Base-by-base conservation (phyloP, 2,329 filamentous ascomycete genomes). In the Pyrenochaeta sp. region DNA sequence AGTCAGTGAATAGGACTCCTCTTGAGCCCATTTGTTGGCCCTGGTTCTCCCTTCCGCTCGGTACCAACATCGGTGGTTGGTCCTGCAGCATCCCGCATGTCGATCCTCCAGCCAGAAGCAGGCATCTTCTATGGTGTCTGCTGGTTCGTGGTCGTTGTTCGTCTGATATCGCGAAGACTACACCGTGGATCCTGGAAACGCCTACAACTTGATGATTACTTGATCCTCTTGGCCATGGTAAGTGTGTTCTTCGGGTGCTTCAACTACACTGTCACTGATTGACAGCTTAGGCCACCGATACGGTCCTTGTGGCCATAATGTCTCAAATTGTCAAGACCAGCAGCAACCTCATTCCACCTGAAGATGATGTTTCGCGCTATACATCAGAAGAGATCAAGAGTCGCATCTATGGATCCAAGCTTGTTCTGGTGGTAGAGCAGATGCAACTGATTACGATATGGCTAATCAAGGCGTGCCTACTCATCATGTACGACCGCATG, bases 401-500 rank as follows among this genome's bases (percentile, higher is more conserved):
- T 23, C 79, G 82, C 12, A 71, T 82, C 4, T 79, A 76, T 43
- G 83, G 83, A n/a, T 84, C 82, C 62, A 84, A 84, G 60, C 78
- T 83, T 63, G 81, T 83, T 1, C 72, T 85, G 47, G 80, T 81
- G 0, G 78, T 82, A 12, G 83, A 85, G 58, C 77, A 84, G 51
- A 82, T 80, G 61, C 83, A 82, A 58, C 73, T 83, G 35, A 70
- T 78, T 1, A 80, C 78, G 1, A 77, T 81, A 3, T 86, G 83
- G 82, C 67, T 78, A 14, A 75, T 83, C 58, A 86, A 85, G 58
- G 72, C 78, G 20, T 84, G 82, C 62, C 77, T 85, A 67, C 69
- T 85, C 60, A 73, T 83, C 33, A 82, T 85, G 39, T 85, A 85
- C 67, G 70, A 74, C 29, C 78, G 81, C 33, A 78, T 83, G 72